Evolutionary conservation across 2,329 filamentous ascomycete genomes (phyloP), one percentile per base, ranked within the genome.

Genomic region (Claviceps maximensis): DNA sequence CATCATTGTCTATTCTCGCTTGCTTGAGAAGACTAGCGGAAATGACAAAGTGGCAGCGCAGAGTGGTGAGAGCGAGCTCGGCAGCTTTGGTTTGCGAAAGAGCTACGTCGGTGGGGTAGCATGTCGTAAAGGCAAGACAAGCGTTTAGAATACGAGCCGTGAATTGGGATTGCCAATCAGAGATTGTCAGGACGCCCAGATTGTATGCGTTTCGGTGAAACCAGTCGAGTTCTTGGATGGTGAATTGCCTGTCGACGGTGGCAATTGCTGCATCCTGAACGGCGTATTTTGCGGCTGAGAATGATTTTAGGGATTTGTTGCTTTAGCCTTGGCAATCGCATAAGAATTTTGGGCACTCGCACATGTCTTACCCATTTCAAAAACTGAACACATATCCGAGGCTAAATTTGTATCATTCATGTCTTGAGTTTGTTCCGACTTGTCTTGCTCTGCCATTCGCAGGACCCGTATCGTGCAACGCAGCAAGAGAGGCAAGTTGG

Each of bases 191-290:
- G 4, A 91, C 67, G 0, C 82, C 83, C 7, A 89, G 65, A 58
- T 93, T 94, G 70, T 94, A 95, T 1, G 85, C 77, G 57, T 87
- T 91, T 57, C 83, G 83, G 40, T 83, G 84, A 63, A 95, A 90
- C 89, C 89, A 95, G 58, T 90, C 78, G 3, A 94, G 72, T 60
- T 95, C 89, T 3, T 73, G 65, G 0, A 75, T 54, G 0, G 76
- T 78, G 61, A 89, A 89, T 1, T 75, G 54, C 56, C 68, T 78
- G 33, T 68, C 65, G 9, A 70, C 72, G 19, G 69, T 60, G 42
- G 60, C 64, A 57, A 70, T 70, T 50, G 62, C 70, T 2, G 61
- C 68, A 19, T 64, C 66, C 54, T 67, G 58, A 33, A 69, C 54
- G 21, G 67, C 61, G 52, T 60, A 51, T 27, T 60, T 59, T 25